These are phyloP conservation scores for Phytophthora cajani DNA, from an alignment of 352 stramenopile genomes.

Conservation along the genomic window DNA sequence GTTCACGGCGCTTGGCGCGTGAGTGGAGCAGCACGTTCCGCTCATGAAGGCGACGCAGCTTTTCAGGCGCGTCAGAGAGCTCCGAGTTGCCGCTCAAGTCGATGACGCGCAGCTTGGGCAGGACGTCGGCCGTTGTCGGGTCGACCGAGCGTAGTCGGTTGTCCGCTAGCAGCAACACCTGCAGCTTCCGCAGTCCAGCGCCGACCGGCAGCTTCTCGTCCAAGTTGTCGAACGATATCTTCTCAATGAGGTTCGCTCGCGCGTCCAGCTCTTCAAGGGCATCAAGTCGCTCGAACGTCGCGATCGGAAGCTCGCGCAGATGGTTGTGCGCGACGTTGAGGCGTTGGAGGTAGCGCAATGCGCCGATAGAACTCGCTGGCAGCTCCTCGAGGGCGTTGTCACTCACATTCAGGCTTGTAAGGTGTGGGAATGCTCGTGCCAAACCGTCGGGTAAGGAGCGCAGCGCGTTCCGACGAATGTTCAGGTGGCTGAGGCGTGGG, in stretches of 20 bases:
- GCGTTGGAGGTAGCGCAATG: slow-evolving; percentile 46
- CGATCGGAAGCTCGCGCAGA: slow-evolving; percentile 37
- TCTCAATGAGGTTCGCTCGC: slow-evolving; percentile 45
- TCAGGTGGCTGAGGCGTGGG: slow-evolving; percentile 52
- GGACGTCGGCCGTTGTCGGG: slow-evolving; percentile 26
- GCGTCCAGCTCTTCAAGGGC: slow-evolving; percentile 56
- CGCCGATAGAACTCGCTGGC: slow-evolving; percentile 37
- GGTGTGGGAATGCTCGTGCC: slow-evolving; percentile 39
- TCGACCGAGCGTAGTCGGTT: slow-evolving; percentile 46
- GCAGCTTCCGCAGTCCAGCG: slow-evolving; percentile 41
- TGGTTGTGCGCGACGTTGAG: slow-evolving; percentile 57
- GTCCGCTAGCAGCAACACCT: slow-evolving; percentile 47
- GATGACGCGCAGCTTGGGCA: slow-evolving; percentile 46
- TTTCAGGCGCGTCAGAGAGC: slow-evolving; percentile 49
- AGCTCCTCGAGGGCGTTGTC: slow-evolving; percentile 50
- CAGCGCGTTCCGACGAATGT: slow-evolving; percentile 54
- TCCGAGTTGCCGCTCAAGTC: slow-evolving; percentile 53
- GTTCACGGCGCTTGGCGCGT: slow-evolving; percentile 62
- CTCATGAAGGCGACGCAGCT: slow-evolving; percentile 67
- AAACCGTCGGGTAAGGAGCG: slow-evolving; percentile 43
- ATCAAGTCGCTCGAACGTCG: slow-evolving; percentile 37
- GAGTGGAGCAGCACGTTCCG: slow-evolving; percentile 69
- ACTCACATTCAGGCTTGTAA: slow-evolving; percentile 47
- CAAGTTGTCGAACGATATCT: slow-evolving; percentile 36
- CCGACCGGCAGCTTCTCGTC: slow-evolving; percentile 39